Evolutionary conservation across 345 rosid genomes (phyloP), one percentile per base, ranked within the genome.

Genomic region (Linum lewisii): DNA sequence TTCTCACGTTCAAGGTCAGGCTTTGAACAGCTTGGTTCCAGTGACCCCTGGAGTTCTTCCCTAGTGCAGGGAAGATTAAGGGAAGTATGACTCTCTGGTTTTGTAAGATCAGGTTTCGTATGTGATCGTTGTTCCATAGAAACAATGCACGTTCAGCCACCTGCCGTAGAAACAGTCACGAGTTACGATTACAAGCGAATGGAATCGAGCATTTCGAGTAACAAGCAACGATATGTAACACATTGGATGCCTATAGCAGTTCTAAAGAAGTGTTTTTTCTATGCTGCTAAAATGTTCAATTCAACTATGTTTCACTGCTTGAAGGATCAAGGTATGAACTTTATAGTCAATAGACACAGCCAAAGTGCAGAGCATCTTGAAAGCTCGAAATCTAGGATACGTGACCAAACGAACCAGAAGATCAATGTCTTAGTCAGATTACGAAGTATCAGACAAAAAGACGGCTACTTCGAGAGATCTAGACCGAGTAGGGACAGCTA

Each of bases 91-190:
- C 56, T 52, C 24, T 24, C 56, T 24, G 23, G 25, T 52, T 52
- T 15, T 52, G 56, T 5, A 21, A 15, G 15, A 52, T 52, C 21
- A 52, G 24, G 24, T 24, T 52, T 52, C 56, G 8, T 21, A 52
- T 52, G 56, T 52, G 56, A 52, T 52, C 56, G 20, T 52, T 52
- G 56, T 52, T 52, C 56, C 56, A 52, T 6, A 52, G 25, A 24
- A 52, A 52, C 25, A 52, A 52, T 7, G 56, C 56, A 3, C 56
- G 56, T 24, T 52, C 56, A 9, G 56, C 56, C 56, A 52, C 56
- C 56, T 52, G 56, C 15, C 56, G 21, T 19, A 18, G 25, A 52
- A 52, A 52, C 2, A 21, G 14, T 24, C 23, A 15, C 22, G 14
- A 52, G 54, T 18, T 18, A 51, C 21, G 6, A n/a, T 15, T 24